These are phyloP conservation scores for Trypanosoma cruzi DNA, from an alignment of 208 protist genomes.

Conservation along the genomic window DNA sequence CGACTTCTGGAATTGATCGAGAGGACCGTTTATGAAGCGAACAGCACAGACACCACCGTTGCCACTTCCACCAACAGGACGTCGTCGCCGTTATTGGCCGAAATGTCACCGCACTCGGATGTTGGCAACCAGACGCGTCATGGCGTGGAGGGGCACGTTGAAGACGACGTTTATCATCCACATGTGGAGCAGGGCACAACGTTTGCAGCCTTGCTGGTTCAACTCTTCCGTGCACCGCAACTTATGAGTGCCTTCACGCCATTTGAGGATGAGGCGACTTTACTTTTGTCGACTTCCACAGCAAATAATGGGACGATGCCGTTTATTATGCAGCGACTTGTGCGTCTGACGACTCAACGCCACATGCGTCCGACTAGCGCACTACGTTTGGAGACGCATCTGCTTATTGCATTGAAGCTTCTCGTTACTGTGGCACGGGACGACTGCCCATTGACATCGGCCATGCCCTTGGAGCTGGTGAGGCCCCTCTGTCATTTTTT, in stretches of 20 bases:
- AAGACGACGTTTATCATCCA: not conserved
- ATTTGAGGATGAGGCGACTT: constrained; percentile 18
- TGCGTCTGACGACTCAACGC: constrained; percentile 31
- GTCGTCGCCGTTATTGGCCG: not conserved
- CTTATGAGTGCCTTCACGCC: constrained; percentile 26
- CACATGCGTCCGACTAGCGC: constrained; percentile 47
- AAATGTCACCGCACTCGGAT: not conserved
- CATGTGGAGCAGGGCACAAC: constrained; percentile 30
- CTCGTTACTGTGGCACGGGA: constrained; percentile 36
- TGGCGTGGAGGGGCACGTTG: not conserved
- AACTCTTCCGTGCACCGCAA: constrained; percentile 29
- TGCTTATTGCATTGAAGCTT: constrained; percentile 45
- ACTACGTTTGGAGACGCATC: constrained; percentile 53
- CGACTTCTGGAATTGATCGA: constrained; percentile 51
- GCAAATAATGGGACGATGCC: constrained; percentile 15
- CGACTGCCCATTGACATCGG: constrained; percentile 49
- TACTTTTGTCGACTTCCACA: too few species aligned
- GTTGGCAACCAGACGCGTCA: not conserved
- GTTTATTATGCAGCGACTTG: constrained; percentile 29
- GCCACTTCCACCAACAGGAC: not conserved
- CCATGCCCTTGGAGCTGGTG: constrained; percentile 39
- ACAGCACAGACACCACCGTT: not conserved
- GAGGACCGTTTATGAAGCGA: constrained; percentile 28
- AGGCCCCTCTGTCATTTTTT: constrained; percentile 59
- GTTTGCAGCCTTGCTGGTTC: constrained; percentile 27